phyloP scores from a whole-genome alignment of 768 basidiomycete species.

The Tremella mesenterica region DNA sequence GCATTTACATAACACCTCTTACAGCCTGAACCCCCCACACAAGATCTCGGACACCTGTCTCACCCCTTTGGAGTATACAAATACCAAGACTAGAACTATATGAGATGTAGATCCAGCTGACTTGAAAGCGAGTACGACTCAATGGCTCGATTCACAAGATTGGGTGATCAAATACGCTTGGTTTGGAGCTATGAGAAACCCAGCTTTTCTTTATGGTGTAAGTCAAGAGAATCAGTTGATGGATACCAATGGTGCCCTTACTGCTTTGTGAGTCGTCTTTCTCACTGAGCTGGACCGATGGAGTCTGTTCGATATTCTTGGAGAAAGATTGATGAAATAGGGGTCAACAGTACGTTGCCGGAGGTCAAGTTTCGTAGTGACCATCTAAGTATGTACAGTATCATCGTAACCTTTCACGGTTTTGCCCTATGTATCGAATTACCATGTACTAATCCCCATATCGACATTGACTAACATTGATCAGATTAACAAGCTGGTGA shows the following conservation, averaged over 20 bases:
- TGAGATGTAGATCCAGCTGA: too few relatives aligned
- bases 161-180: slow-evolving; percentile 19
- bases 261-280: slow-evolving; percentile 1
- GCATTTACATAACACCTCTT: too few relatives aligned
- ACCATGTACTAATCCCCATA: too few relatives aligned
- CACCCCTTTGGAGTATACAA: neutral
- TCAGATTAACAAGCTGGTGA: too few relatives aligned
- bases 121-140: slow-evolving; percentile 10
- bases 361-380: neutral
- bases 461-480: too few relatives aligned
- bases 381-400: too few relatives aligned
- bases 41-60: neutral
- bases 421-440: too few relatives aligned
- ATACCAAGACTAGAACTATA: neutral
- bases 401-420: too few relatives aligned
- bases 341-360: slow-evolving; percentile 1
- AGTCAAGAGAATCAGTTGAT: slow-evolving; percentile 15
- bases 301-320: too few relatives aligned
- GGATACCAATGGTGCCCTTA: slow-evolving; percentile 10
- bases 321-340: neutral
- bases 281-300: neutral
- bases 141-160: slow-evolving; percentile 15
- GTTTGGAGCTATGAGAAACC: slow-evolving; percentile 12
- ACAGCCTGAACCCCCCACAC: too few relatives aligned
- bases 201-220: slow-evolving; percentile 8